These are phyloP conservation scores for Aspergillus clavatus DNA, from an alignment of 2,329 filamentous ascomycete genomes.

Conservation along the genomic window DNA sequence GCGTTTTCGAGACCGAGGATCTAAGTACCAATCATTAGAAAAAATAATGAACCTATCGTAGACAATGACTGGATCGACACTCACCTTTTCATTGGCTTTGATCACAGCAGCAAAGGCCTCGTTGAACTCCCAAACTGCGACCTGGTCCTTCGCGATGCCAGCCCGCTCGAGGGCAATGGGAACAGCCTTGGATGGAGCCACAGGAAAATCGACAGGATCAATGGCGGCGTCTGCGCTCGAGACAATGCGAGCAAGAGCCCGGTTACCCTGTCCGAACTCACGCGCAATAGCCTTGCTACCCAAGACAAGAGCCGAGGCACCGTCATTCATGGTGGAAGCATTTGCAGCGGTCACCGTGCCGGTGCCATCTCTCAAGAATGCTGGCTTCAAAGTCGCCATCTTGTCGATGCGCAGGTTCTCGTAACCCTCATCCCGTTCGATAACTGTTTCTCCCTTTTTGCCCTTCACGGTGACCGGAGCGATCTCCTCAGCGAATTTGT, in stretches of 20 bases:
- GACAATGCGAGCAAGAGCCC: conserved; percentile 82
- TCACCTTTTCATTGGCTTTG: conserved; percentile 83
- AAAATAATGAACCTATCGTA: not conserved
- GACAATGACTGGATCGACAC: conserved; percentile 11
- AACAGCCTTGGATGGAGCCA: conserved; percentile 88
- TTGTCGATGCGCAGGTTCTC: conserved; percentile 83
- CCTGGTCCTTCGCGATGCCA: conserved; percentile 84
- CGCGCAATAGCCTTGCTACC: conserved; percentile 75
- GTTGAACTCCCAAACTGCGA: conserved; percentile 97
- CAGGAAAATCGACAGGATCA: conserved; percentile 87
- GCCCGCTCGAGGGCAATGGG: conserved; percentile 83
- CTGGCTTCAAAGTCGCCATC: conserved; percentile 79
- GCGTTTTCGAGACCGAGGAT: conserved; percentile 75
- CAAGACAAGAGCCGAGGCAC: conserved; percentile 82
- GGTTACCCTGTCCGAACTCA: conserved; percentile 69
- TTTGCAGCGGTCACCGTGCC: conserved; percentile 94
- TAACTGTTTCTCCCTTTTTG: conserved; percentile 74
- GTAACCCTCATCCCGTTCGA: conserved; percentile 84
- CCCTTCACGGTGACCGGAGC: conserved; percentile 78
- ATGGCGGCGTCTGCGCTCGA: conserved; percentile 84
- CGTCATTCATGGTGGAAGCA: conserved; percentile 90
- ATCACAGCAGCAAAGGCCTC: conserved; percentile 96
- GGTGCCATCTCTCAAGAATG: conserved; percentile 78
- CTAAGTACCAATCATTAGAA: conserved; percentile 35
- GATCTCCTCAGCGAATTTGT: conserved; percentile 84